Percentiles rank a stretch among this genome's conserved stretches.
Evolutionary conservation across 2,329 filamentous ascomycete species (phyloP).

Genomic region (Aulographum hederae): DNA sequence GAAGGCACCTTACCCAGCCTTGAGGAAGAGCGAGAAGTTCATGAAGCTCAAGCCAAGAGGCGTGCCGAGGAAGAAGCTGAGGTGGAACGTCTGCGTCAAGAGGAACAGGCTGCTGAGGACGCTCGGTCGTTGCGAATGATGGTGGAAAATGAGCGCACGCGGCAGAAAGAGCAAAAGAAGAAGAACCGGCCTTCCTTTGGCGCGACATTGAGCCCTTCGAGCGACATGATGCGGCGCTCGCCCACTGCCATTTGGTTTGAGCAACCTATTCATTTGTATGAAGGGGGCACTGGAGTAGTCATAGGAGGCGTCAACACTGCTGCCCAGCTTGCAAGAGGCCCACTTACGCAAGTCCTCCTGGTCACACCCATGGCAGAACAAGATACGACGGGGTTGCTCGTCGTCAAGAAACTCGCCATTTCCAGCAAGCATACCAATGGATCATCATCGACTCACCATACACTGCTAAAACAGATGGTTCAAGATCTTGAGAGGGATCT

Average conservation of each 20-base stretch:
- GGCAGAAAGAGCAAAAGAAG: slow-evolving; percentile 47
- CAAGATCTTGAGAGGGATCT: slow-evolving; percentile 60
- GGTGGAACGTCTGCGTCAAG: slow-evolving; percentile 19
- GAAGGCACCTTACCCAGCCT: slow-evolving; percentile 62
- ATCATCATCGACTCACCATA: no score
- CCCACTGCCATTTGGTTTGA: slow-evolving; percentile 49
- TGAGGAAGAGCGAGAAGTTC: slow-evolving; percentile 71
- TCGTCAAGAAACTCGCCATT: no score
- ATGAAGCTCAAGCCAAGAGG: slow-evolving; percentile 53
- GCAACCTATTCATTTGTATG: no score
- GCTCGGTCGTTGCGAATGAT: slow-evolving; percentile 45
- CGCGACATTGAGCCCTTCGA: slow-evolving; percentile 24
- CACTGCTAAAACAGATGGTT: slow-evolving; percentile 21
- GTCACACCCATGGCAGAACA: no score
- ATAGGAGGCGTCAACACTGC: no score
- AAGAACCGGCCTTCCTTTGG: slow-evolving; percentile 29
- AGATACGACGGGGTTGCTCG: no score
- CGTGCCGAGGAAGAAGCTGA: slow-evolving; percentile 30
- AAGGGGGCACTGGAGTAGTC: no score
- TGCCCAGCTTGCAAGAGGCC: no score
- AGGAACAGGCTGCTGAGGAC: slow-evolving; percentile 47
- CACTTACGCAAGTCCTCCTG: no score
- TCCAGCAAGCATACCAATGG: no score
- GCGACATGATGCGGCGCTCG: no score
- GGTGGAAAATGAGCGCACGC: slow-evolving; percentile 53